phyloP scores from a whole-genome alignment of 768 basidiomycete genomes.

The Macrolepiota fuliginosa region DNA sequence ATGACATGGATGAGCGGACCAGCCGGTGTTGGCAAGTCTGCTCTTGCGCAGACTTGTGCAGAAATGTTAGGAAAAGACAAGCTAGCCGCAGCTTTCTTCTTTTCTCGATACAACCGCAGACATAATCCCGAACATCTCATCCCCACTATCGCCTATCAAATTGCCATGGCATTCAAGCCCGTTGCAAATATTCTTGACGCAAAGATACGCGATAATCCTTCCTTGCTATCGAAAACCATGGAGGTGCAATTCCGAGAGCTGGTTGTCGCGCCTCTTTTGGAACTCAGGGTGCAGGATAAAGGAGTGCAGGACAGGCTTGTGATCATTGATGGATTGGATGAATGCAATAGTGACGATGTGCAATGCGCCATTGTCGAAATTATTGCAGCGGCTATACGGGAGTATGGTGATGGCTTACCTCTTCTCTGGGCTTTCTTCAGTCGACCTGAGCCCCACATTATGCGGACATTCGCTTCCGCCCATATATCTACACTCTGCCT shows the following conservation, averaged over 20 bases:
- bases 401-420: neutral
- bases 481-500: neutral
- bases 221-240: neutral
- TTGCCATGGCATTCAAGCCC: no score
- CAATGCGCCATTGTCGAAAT: neutral
- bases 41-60: neutral
- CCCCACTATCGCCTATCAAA: slow-evolving; percentile 1
- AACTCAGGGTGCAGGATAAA: neutral
- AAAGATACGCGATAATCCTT: neutral
- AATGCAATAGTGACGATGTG: neutral
- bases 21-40: slow-evolving; percentile 6
- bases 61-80: neutral
- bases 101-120: neutral
- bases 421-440: slow-evolving; percentile 2
- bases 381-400: neutral
- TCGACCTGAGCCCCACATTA: neutral
- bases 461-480: neutral
- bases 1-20: slow-evolving; percentile 3
- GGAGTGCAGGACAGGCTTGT: neutral
- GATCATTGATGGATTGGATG: slow-evolving; percentile 1
- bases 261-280: neutral
- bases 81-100: slow-evolving; percentile 12
- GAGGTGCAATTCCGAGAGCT: slow-evolving; percentile 8
- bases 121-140: neutral
- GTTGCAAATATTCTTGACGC: neutral